Evolutionary conservation across 2,329 filamentous ascomycete species (phyloP).

Genomic region (Aspergillus sp.): DNA sequence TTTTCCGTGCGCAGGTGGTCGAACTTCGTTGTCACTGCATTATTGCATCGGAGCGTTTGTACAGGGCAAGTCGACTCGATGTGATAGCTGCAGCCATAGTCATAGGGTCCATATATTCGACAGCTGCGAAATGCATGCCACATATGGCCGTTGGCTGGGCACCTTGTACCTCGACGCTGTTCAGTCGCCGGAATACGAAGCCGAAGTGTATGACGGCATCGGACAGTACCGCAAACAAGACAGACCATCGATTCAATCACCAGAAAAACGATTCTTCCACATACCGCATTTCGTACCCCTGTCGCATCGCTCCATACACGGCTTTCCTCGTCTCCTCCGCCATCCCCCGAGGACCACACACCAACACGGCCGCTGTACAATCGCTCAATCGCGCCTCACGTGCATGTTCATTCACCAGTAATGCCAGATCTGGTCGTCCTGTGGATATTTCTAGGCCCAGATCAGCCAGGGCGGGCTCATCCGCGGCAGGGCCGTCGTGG

Average conservation of each 20-base stretch:
- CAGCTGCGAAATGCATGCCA: no score
- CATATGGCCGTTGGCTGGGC: no score
- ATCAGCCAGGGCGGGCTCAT: neutral
- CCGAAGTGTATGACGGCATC: no score
- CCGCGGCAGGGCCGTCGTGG: neutral
- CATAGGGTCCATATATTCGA: no score
- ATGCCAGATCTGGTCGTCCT: slow-evolving; percentile 33
- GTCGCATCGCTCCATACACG: slow-evolving; percentile 28
- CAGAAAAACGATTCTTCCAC: slow-evolving; percentile 42
- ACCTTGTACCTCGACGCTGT: no score
- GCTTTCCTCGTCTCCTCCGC: slow-evolving; percentile 38
- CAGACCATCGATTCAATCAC: slow-evolving; percentile 9
- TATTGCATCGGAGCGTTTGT: no score
- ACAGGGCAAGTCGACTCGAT: no score
- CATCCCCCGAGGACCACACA: slow-evolving; percentile 41
- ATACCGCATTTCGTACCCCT: slow-evolving; percentile 33
- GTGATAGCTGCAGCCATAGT: no score
- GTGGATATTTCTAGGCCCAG: slow-evolving; percentile 1
- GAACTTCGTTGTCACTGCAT: no score
- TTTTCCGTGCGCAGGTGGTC: no score
- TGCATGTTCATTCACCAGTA: slow-evolving; percentile 26
- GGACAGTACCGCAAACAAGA: neutral
- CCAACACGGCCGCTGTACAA: slow-evolving; percentile 30
- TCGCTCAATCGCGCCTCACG: slow-evolving; percentile 19
- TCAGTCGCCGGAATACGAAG: no score